These are phyloP conservation scores for Xylaria multiplex DNA, from an alignment of 2,329 filamentous ascomycete species.

Conservation along the genomic window DNA sequence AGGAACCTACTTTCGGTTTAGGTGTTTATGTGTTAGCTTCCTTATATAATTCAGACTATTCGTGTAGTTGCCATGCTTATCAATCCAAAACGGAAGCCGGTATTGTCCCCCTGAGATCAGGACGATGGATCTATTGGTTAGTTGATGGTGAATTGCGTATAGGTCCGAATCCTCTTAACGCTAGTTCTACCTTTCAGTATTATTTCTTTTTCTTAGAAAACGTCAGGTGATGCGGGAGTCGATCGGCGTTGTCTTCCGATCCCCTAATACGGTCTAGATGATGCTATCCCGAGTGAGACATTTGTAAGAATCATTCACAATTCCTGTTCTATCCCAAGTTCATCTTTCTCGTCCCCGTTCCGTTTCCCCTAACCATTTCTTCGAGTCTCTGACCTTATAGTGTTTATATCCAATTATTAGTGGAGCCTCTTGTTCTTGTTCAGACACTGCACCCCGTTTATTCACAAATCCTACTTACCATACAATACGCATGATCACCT, in stretches of 20 bases:
- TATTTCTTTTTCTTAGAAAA: neutral
- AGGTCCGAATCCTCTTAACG: too few relatives aligned
- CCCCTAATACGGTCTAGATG: neutral
- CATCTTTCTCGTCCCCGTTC: too few relatives aligned
- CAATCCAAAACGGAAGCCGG: neutral
- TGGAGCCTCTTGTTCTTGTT: neutral
- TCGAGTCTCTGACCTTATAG: neutral
- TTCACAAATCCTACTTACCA: neutral
- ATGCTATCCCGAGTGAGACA: neutral
- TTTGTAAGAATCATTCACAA: neutral
- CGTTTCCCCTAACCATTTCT: too few relatives aligned
- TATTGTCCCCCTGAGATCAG: neutral
- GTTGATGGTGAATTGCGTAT: too few relatives aligned
- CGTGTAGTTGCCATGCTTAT: neutral
- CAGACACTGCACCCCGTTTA: neutral
- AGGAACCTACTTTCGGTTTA: neutral
- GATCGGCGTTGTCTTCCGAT: neutral
- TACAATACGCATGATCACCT: neutral
- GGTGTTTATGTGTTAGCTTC: neutral
- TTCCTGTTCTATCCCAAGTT: neutral
- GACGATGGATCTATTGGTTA: too few relatives aligned
- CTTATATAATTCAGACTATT: neutral
- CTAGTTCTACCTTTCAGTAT: too few relatives aligned
- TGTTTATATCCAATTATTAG: neutral
- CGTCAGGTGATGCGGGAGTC: neutral